Evolutionary conservation across 1,284 basidiomycete genomes (phyloP).

Genomic region (Crepidotus sp.): DNA sequence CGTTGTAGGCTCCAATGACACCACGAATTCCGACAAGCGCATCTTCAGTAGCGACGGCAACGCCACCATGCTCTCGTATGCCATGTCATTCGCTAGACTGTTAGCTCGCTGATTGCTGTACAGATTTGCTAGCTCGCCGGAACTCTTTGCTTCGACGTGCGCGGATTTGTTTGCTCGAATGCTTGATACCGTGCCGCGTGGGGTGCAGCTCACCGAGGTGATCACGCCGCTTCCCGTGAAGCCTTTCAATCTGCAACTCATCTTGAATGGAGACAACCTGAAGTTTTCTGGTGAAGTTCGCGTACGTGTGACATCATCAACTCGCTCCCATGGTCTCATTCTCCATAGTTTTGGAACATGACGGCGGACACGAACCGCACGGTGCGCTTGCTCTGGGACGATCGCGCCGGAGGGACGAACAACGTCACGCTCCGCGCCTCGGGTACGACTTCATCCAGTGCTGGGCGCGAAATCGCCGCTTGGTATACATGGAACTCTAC

Average conservation of each 20-base stretch:
- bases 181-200: background rate
- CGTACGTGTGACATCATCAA: background rate
- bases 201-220: background rate
- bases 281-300: constrained; percentile 7
- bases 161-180: background rate
- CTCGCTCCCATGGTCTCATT: background rate
- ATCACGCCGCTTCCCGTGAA: background rate
- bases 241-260: background rate
- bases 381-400: constrained; percentile 6
- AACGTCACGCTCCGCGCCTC: background rate
- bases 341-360: constrained; percentile 6
- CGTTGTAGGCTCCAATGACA: constrained; percentile 27
- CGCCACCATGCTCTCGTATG: constrained; percentile 24
- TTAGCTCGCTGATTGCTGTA: background rate
- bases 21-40: constrained; percentile 29
- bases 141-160: background rate
- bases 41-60: constrained; percentile 31
- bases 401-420: constrained; percentile 2
- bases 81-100: background rate
- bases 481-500: background rate
- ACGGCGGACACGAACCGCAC: background rate
- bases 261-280: background rate
- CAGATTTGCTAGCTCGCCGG: constrained; percentile 3
- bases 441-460: background rate
- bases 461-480: background rate